Conservation (phyloP, 2,329 filamentous ascomycete genomes). For the Chalaropsis ovoidea region DNA sequence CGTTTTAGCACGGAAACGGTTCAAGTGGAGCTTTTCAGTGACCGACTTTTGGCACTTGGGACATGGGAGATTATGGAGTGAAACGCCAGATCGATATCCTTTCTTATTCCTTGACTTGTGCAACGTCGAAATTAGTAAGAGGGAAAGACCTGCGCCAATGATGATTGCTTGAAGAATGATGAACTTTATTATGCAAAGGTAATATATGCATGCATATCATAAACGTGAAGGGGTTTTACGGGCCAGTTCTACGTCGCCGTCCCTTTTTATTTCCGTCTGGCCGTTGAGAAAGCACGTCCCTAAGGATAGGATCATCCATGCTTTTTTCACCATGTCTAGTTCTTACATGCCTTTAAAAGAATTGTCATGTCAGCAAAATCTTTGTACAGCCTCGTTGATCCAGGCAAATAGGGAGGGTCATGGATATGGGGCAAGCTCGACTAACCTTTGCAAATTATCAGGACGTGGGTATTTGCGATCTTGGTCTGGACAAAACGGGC, state of each 20-base stretch:
- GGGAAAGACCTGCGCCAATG: background rate
- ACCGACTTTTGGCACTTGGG: constrained; percentile 38
- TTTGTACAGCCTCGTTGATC: background rate
- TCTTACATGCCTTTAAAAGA: constrained; percentile 64
- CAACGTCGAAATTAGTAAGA: background rate
- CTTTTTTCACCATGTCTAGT: constrained; percentile 85
- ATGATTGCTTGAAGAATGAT: background rate
- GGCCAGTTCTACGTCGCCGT: constrained; percentile 55
- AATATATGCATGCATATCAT: background rate
- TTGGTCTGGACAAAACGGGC: constrained; percentile 86
- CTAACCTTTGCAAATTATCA: constrained; percentile 87
- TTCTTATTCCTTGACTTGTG: background rate
- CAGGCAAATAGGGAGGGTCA: background rate
- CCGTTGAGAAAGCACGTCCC: constrained; percentile 76
- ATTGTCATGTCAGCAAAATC: constrained; percentile 15
- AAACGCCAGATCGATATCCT: too few species aligned
- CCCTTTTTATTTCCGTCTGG: constrained; percentile 76
- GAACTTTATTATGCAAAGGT: too few species aligned
- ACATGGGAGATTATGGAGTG: constrained; percentile 34
- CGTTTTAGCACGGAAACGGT: constrained; percentile 38
- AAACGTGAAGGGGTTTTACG: constrained; percentile 28
- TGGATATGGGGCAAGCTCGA: constrained; percentile 20
- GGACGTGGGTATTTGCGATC: constrained; percentile 92
- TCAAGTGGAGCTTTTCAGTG: constrained; percentile 44
- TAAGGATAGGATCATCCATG: constrained; percentile 71